A percentile compares a stretch with the other conserved stretches of the same genome.
These are phyloP conservation scores for Leptographium radiaticola DNA, from an alignment of 2,329 filamentous ascomycete genomes.

Conservation along the genomic window DNA sequence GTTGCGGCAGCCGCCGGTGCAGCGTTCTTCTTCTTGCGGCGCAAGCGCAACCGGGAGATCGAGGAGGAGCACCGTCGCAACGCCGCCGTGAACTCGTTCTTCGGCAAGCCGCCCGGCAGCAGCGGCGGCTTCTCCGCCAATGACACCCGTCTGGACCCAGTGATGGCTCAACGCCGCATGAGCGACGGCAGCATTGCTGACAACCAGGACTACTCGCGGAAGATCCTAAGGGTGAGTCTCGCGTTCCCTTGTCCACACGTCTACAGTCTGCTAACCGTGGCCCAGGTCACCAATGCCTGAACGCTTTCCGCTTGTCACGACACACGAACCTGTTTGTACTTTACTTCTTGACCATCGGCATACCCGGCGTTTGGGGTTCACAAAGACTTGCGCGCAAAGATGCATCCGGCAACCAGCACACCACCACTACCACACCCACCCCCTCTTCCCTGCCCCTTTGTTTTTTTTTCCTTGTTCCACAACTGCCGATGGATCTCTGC, in stretches of 20 bases:
- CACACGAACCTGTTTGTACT: constrained; percentile 26
- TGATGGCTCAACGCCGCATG: constrained; percentile 70
- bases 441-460: background rate
- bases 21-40: constrained; percentile 57
- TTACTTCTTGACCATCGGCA: constrained; percentile 22
- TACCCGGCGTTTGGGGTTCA: constrained; percentile 23
- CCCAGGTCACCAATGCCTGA: constrained; percentile 48
- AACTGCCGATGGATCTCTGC: constrained; percentile 7
- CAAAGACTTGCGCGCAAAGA: constrained; percentile 6
- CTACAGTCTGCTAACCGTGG: no score
- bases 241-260: background rate
- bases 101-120: constrained; percentile 46
- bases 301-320: constrained; percentile 18
- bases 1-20: constrained; percentile 54
- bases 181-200: constrained; percentile 95
- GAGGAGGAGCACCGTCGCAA: constrained; percentile 79
- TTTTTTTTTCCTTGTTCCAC: constrained; percentile 1
- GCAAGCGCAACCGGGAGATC: constrained; percentile 61
- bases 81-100: constrained; percentile 65
- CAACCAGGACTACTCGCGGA: constrained; percentile 91
- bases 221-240: constrained; percentile 73
- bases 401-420: constrained; percentile 3
- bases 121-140: constrained; percentile 57
- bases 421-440: background rate
- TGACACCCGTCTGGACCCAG: constrained; percentile 76